Evolutionary conservation across 169 alveolate species (phyloP).

Genomic region (Haemoproteus tartakovskyi): DNA sequence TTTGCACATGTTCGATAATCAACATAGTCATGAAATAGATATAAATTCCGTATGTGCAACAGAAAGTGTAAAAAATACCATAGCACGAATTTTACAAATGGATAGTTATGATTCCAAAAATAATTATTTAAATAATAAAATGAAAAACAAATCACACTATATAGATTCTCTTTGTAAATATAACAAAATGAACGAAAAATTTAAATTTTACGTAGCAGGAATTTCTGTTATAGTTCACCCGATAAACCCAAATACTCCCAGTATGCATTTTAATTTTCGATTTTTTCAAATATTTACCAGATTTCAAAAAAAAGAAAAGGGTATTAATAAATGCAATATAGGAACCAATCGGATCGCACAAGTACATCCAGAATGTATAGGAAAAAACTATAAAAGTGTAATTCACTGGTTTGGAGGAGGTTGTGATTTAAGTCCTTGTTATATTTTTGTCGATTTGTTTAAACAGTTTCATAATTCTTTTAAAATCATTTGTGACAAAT

Average conservation of each 20-base stretch:
- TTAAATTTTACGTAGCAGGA: slow-evolving; percentile 83
- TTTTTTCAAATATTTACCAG: slow-evolving; percentile 71
- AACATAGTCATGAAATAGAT: slow-evolving; percentile 46
- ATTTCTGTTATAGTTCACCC: slow-evolving; percentile 85
- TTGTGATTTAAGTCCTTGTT: slow-evolving; percentile 86
- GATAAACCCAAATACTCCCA: slow-evolving; percentile 82
- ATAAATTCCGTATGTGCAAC: slow-evolving; percentile 21
- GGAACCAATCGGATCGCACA: background rate
- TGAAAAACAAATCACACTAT: too few species aligned
- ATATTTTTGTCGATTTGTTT: slow-evolving; percentile 81
- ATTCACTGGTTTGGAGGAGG: slow-evolving; percentile 93
- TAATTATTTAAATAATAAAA: slow-evolving; percentile 58
- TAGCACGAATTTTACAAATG: slow-evolving; percentile 21
- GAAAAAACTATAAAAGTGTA: slow-evolving; percentile 33
- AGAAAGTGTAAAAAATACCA: slow-evolving; percentile 16
- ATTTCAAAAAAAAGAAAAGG: slow-evolving; percentile 50
- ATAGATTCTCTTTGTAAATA: too few species aligned
- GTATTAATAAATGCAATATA: background rate
- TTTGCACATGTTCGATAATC: slow-evolving; percentile 72
- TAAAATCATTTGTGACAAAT: slow-evolving; percentile 77
- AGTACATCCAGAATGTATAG: slow-evolving; percentile 4
- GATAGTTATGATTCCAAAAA: too few species aligned
- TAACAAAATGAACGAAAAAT: slow-evolving; percentile 44
- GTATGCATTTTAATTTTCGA: slow-evolving; percentile 85
- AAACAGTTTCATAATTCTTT: slow-evolving; percentile 79